Conservation (phyloP, 1,139 yeast genomes). For the Debaryomyces udenii region DNA sequence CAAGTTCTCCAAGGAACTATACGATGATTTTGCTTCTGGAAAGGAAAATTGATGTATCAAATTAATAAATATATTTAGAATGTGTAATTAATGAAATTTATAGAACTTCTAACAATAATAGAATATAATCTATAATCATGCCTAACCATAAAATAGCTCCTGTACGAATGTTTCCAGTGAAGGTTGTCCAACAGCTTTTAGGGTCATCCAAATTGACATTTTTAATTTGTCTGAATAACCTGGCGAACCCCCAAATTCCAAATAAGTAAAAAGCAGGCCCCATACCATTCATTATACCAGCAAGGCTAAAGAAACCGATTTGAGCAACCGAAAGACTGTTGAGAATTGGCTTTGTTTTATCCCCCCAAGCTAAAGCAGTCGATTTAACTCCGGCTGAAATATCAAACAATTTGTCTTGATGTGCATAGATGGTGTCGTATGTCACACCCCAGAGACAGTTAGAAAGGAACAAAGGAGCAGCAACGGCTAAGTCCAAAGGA, state of each 20-base stretch:
- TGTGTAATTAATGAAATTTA: constrained; percentile 18
- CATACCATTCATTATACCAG: constrained; percentile 81
- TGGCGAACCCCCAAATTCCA: constrained; percentile 65
- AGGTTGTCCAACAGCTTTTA: constrained; percentile 78
- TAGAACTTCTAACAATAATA: constrained; percentile 48
- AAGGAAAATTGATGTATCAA: constrained; percentile 3
- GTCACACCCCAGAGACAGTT: constrained; percentile 92
- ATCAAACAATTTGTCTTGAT: constrained; percentile 92
- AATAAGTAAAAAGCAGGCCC: constrained; percentile 83
- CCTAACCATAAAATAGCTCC: constrained; percentile 83
- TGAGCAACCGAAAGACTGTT: constrained; percentile 68
- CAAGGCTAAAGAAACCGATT: constrained; percentile 60
- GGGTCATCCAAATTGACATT: constrained; percentile 81
- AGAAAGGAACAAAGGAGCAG: constrained; percentile 75
- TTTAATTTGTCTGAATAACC: constrained; percentile 67
- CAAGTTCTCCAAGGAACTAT: constrained; percentile 21
- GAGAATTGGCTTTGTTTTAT: constrained; percentile 68
- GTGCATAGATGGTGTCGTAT: constrained; percentile 96
- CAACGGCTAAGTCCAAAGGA: constrained; percentile 70
- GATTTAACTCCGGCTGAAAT: constrained; percentile 88
- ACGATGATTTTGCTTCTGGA: constrained; percentile 12
- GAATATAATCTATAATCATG: constrained; percentile 69
- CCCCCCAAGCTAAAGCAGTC: constrained; percentile 94
- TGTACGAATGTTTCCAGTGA: constrained; percentile 74
- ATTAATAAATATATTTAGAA: background rate